Evolutionary conservation across 805 yeast species (phyloP), one percentile per base, ranked within the genome.

Genomic region (Ogataea paradorogensis): DNA sequence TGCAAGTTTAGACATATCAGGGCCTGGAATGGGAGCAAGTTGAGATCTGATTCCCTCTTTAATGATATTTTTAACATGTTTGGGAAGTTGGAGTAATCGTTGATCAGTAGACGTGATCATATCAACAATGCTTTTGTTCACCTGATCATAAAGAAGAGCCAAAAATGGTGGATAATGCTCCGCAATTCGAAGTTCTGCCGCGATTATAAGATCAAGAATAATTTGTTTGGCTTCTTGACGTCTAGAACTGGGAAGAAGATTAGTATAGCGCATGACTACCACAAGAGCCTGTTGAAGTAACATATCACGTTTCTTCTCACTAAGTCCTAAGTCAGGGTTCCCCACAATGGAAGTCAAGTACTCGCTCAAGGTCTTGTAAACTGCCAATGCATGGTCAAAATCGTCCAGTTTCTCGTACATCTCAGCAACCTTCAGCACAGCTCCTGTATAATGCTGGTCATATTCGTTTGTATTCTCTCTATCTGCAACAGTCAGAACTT

Each of bases 381-480:
- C 46, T 2, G 42, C 45, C 22, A 50, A 33, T 2, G 65, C 61
- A 30, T 55, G 58, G 33, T 56, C 57, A 27, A 44, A 48, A n/a
- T 52, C 35, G 7, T 47, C 52, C 13, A 50, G 16, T 18, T 41
- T 43, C 36, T 88, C 96, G 58, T 76, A 84, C 82, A 86, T 80
- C 53, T 88, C 95, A 10, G 84, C 95, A n/a, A 43, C 35, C 53
- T 89, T 85, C 59, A 89, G 66, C 55, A 87, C 90, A 33, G 88
- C 74, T 0, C 96, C 95, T 0, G 96, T 87, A 59, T 84, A 89
- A 56, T 85, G 93, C 56, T 86, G 93, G 35, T 78, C 66, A 27
- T 82, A 51, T 7, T 71, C 72, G 45, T 76, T 74, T 54, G 82
- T 55, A 0, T 67, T 70, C 30, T 76, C 62, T 14, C 69, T 64